phyloP scores from a whole-genome alignment of 106 monocot genomes.

The Amphibolis antarctica region DNA sequence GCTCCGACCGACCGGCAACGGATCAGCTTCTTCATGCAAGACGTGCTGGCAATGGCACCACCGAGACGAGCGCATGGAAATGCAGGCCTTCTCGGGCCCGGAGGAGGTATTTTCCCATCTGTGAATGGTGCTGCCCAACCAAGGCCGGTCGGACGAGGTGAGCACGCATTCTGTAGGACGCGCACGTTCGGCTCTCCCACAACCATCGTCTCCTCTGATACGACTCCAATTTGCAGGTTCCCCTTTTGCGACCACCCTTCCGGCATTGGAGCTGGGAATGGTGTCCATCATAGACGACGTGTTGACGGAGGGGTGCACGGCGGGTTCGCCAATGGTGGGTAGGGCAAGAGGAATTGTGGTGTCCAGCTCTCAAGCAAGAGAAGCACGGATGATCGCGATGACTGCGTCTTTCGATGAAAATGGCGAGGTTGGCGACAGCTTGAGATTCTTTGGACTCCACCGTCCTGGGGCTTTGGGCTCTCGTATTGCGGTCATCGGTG shows the following conservation, averaged over 20 bases:
- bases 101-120: neutral
- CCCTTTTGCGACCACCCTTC: neutral
- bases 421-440: neutral
- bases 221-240: no score
- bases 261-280: constrained; percentile 8
- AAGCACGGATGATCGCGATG: constrained; percentile 12
- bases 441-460: constrained; percentile 15
- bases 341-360: constrained; percentile 6
- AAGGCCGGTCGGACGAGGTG: neutral
- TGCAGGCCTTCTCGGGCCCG: neutral
- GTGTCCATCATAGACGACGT: constrained; percentile 7
- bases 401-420: constrained; percentile 6
- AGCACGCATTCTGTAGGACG: no score
- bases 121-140: neutral
- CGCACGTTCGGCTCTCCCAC: no score
- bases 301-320: constrained; percentile 2
- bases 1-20: neutral
- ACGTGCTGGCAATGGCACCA: neutral
- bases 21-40: constrained; percentile 5
- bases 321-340: constrained; percentile 9
- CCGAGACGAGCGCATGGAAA: neutral
- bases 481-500: constrained; percentile 13
- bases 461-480: constrained; percentile 2
- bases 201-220: no score
- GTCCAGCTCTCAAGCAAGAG: neutral